Evolutionary conservation across 2,329 filamentous ascomycete species (phyloP).

Genomic region (Elsinoe batatas): DNA sequence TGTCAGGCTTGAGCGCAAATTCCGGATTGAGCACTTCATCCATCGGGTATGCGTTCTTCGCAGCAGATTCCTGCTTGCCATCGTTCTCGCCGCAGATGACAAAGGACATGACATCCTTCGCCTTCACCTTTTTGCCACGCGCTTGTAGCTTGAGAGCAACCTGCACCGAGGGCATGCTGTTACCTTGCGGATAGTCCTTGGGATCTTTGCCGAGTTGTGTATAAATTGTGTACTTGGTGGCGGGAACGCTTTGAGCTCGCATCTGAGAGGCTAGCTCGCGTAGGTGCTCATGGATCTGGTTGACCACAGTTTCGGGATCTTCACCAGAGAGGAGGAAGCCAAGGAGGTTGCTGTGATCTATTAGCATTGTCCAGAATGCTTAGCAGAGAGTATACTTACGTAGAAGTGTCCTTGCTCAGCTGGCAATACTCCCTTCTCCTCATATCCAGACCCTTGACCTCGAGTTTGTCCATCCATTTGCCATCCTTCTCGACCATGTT

Average conservation of each 20-base stretch:
- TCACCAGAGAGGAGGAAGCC: constrained; percentile 91
- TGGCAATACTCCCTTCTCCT: constrained; percentile 92
- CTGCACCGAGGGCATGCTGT: constrained; percentile 94
- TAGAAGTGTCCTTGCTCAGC: constrained; percentile 88
- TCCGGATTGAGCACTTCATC: constrained; percentile 74
- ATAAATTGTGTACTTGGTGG: constrained; percentile 91
- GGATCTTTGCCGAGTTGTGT: constrained; percentile 94
- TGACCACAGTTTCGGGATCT: constrained; percentile 77
- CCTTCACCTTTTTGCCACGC: constrained; percentile 76
- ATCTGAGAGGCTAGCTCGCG: constrained; percentile 76
- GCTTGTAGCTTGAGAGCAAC: constrained; percentile 83
- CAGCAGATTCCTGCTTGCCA: constrained; percentile 56
- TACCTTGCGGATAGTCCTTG: constrained; percentile 85
- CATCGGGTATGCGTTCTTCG: constrained; percentile 81
- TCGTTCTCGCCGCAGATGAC: constrained; percentile 67
- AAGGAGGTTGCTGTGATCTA: constrained; percentile 54
- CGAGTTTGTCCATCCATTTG: constrained; percentile 86
- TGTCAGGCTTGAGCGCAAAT: constrained; percentile 67
- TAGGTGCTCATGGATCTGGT: constrained; percentile 87
- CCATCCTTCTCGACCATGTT: constrained; percentile 79
- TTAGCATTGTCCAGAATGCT: constrained; percentile 15
- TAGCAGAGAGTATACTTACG: constrained; percentile 27
- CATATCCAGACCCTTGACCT: constrained; percentile 98
- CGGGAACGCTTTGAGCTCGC: constrained; percentile 65
- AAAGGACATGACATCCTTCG: constrained; percentile 93